Conservation (phyloP, 139 green algal genomes). For the Coelastrella sp. region DNA sequence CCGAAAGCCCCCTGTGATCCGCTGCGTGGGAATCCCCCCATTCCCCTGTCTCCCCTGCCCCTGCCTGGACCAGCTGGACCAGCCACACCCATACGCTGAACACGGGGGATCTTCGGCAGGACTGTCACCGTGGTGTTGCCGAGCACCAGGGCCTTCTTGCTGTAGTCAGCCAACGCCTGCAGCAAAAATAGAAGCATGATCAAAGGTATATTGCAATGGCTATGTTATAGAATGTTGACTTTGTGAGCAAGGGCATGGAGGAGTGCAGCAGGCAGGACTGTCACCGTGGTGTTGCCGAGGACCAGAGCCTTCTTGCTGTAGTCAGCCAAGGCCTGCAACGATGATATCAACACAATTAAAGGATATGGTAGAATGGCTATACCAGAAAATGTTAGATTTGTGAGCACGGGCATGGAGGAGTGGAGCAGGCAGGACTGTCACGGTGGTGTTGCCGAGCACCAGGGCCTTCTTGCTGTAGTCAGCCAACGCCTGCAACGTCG, state of each 20-base stretch:
- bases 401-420: not conserved
- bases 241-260: not conserved
- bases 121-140: not conserved
- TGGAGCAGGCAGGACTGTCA: not conserved
- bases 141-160: not conserved
- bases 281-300: not conserved
- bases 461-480: slow-evolving; percentile 14
- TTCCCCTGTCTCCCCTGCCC: not conserved
- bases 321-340: not conserved
- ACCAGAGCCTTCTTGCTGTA: slow-evolving; percentile 6
- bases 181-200: not conserved
- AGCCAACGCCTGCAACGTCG: not conserved
- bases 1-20: slow-evolving; percentile 17
- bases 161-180: slow-evolving; percentile 22
- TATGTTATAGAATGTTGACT: not conserved
- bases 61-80: not conserved
- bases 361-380: too few species aligned
- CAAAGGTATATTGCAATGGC: too few species aligned
- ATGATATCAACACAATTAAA: not conserved
- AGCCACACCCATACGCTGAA: slow-evolving; percentile 5
- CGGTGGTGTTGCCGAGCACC: not conserved
- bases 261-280: not conserved
- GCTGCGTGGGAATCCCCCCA: slow-evolving; percentile 8
- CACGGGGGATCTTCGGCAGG: slow-evolving; percentile 30
- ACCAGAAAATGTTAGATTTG: not conserved